Base-by-base conservation (phyloP, 2,329 filamentous ascomycete species). In the Penicillium vulpinum region DNA sequence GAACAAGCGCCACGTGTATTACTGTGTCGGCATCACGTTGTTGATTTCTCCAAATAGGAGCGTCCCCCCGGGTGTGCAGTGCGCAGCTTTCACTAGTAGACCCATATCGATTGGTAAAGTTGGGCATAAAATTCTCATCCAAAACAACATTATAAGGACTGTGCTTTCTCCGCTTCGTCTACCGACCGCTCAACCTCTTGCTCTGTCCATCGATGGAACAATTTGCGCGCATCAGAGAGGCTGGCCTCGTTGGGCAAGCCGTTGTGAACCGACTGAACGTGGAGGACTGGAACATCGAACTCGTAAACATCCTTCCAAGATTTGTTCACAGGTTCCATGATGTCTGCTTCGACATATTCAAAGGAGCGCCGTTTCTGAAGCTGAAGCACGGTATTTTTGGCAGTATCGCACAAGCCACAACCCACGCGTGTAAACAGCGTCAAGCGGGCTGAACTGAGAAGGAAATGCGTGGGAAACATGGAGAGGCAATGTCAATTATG, bases 201-300 rank as follows among this genome's bases (percentile, higher is more conserved):
- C 65, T 83, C 81, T 7, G 81, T 83, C 71, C 85, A 85, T 24
- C 84, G 80, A 71, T 88, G 85, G 77, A 87, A 87, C 31, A 87
- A 73, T 70, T 87, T 87, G 57, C 79, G 75, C 13, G 73, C 79
- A 65, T 87, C 84, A 74, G 85, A 85, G 18, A 86, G 75, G 58
- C 83, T 84, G 2, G 79, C 76, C 36, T 77, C 69, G 10, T 73
- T 72, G 0, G 77, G 77, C 9, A 79, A 79, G 51, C 78, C 74
- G 24, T 73, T 64, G 46, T 71, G 59, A 58, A 68, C 75, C 68
- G 69, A 81, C 35, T 80, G 82, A 40, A 87, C 76, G 67, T 88
- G 85, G 29, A 88, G 77, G 59, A 88, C 85, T 0, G 85, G 85
- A 3, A 85, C 84, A 64, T 88, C 85, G 58, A 86, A 86, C 47